Evolutionary conservation across 2,329 filamentous ascomycete genomes (phyloP), one percentile per base, ranked within the genome.

Genomic region (Trichoderma harzianum): DNA sequence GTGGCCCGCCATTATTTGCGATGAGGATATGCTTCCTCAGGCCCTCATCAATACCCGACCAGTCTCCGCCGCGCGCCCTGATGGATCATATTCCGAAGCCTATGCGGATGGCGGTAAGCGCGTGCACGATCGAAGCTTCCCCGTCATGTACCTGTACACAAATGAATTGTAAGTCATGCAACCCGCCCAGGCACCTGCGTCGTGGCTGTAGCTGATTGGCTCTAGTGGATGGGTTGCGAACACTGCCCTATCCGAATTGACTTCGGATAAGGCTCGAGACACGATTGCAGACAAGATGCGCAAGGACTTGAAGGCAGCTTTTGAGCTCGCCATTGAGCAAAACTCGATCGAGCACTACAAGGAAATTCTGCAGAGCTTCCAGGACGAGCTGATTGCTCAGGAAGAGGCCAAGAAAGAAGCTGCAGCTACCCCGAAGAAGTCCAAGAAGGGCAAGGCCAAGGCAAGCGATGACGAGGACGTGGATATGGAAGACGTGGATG

Each of bases 1-100:
- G 51, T 99, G 96, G 96, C 96, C 96, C 18, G 92, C 94, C 69
- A 93, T 99, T 79, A 90, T 99, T 77, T 96, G 93, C 80, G 94
- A 97, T 79, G 95, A 99, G 81, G 91, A 92, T 74, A 98, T 99
- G 91, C 90, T 99, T 24, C 95, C 96, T 2, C 86, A 90, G 72
- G 90, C 87, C 16, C 88, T 99, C 28, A 83, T 97, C 69, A 92
- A 88, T 77, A 89, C 88, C 60, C 92, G 96, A 73, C 96, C 95
- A 10, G 93, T 97, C 68, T 94, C 93, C 58, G 94, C 95, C 26
- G 90, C 89, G 76, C 90, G 92, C 72, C 84, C 89, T 26, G 95
- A 98, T 81, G 95, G 95, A 72, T 92, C 92, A 53, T 97, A 96
- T 81, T 91, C 93, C 69, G 93, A 94, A 72, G 93, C 95, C 75